Base-by-base conservation (phyloP, 306 rosid genomes). In the Cercis canadensis region DNA sequence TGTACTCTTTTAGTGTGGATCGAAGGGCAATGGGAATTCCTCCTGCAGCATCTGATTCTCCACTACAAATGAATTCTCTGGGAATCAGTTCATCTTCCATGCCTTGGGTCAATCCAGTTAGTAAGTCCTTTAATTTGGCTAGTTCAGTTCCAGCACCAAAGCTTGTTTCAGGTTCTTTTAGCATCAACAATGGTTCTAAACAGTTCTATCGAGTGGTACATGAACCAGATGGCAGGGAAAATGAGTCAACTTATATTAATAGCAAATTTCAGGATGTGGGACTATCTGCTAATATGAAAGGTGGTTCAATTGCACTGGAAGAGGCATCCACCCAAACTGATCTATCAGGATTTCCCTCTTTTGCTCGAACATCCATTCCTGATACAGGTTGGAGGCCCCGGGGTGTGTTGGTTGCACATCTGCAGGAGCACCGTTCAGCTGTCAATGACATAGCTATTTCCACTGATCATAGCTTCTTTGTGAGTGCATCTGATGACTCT, bases 311-410 rank as follows among this genome's bases (percentile, higher is more conserved):
- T 37, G 15, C 87, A 21, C 49, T 51, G 55, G 96, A 90, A 78
- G 98, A 84, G 84, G 78, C 81, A 71, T 62, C 89, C 61, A 46
- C 78, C 21, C 76, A 83, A 70, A 80, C 88, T 49, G 98, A 90
- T 86, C 57, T 72, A 46, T 76, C 92, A 39, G 87, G 87, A 82
- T 69, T 82, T 80, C 85, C 90, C 31, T 73, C 97, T 72, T 81
- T 87, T 80, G 52, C 88, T 63, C 86, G 91, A 72, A 65, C 89
- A 43, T 75, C 94, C 41, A 73, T 87, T 71, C 83, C 92, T 37
- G 97, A 94, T 76, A 89, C 97, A 52, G 98, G 97, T 60, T 94
- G 98, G 98, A 87, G 90, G 80, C 98, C 98, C 4, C 92, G 90
- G 36, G 98, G 98, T 41, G 96, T 94, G 61, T 78, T 94, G 85